phyloP scores from a whole-genome alignment of 2,329 filamentous ascomycete species.

The Fusarium paranaense region DNA sequence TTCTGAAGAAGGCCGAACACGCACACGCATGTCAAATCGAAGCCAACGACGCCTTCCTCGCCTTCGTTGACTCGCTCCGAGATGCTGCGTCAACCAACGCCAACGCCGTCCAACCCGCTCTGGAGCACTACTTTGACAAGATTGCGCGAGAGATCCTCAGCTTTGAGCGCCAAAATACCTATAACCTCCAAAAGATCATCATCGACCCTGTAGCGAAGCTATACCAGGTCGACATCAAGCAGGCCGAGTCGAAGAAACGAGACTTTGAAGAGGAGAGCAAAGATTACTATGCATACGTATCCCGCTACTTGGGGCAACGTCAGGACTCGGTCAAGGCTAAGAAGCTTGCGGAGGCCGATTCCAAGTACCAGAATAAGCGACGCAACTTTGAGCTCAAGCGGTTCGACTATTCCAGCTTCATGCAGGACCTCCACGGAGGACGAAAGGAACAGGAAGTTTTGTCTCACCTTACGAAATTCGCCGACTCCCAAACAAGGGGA shows the following conservation, averaged over 20 bases:
- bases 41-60: constrained; percentile 86
- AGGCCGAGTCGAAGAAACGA: constrained; percentile 94
- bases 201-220: constrained; percentile 93
- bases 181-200: constrained; percentile 89
- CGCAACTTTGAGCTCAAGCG: constrained; percentile 96
- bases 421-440: constrained; percentile 99
- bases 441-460: constrained; percentile 97
- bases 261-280: constrained; percentile 99
- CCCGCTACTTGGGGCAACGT: constrained; percentile 93
- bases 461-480: constrained; percentile 93
- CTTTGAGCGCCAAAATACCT: constrained; percentile 87
- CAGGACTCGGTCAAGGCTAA: constrained; percentile 98
- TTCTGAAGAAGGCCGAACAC: constrained; percentile 92
- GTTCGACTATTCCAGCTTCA: constrained; percentile 98
- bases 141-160: constrained; percentile 90
- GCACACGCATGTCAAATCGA: constrained; percentile 82
- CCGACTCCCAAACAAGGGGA: constrained; percentile 86
- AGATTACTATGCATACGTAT: constrained; percentile 96
- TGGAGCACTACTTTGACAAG: constrained; percentile 98
- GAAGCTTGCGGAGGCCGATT: constrained; percentile 93
- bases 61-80: constrained; percentile 86
- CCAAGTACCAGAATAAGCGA: constrained; percentile 94
- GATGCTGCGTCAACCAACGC: constrained; percentile 92
- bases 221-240: constrained; percentile 96
- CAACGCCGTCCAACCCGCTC: constrained; percentile 94